phyloP scores from a whole-genome alignment of 257 asterid genomes.

The Solanum ahanhuiri region DNA sequence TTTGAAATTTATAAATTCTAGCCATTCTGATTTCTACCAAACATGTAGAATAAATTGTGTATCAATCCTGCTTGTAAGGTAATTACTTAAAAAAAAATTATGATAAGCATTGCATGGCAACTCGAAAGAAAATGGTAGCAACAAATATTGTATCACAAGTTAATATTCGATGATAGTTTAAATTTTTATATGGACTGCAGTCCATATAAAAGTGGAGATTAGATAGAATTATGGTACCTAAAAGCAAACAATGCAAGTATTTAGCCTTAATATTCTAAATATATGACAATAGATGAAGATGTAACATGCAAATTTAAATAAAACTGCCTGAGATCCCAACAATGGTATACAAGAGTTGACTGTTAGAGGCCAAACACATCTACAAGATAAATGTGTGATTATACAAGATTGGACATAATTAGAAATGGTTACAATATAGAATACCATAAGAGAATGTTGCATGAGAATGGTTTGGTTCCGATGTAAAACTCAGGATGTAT shows the following conservation, averaged over 20 bases:
- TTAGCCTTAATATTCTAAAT: not conserved
- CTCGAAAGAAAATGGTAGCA: no score
- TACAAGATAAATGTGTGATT: not conserved
- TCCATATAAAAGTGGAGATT: not conserved
- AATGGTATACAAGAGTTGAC: not conserved
- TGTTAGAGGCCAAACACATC: not conserved
- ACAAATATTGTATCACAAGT: not conserved
- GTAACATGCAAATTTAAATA: not conserved
- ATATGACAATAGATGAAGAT: not conserved
- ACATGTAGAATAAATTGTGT: no score
- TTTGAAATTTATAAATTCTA: not conserved
- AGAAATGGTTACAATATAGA: not conserved
- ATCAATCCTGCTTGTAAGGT: no score
- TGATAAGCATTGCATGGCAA: no score
- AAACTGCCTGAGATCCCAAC: not conserved
- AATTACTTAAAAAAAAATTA: no score
- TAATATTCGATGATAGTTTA: not conserved
- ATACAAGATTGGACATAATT: not conserved
- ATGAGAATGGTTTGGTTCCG: not conserved
- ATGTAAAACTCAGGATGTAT: not conserved
- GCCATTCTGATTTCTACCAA: no score
- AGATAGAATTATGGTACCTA: not conserved
- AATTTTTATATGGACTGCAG: not conserved
- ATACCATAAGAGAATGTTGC: not conserved
- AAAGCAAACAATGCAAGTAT: not conserved